A percentile compares a stretch with the other conserved stretches of the same genome.
Evolutionary conservation across 1,139 yeast genomes (phyloP).

Genomic region (Candida smagusa): DNA sequence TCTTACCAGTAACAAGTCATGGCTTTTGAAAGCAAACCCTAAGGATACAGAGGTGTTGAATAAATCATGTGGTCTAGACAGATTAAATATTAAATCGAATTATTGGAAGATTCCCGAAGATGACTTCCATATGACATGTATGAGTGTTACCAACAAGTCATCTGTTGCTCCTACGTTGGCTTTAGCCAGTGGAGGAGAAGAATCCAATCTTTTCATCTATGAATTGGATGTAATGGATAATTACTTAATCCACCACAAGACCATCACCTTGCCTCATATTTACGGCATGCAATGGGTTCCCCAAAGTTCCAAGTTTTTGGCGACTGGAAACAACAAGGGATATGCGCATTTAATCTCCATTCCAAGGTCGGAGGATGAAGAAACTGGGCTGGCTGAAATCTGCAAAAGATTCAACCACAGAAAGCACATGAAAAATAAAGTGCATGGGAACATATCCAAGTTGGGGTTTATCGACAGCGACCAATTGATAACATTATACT

Average conservation of each 20-base stretch:
- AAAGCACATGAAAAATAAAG: constrained; percentile 46
- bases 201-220: constrained; percentile 62
- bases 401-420: constrained; percentile 72
- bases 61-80: constrained; percentile 41
- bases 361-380: constrained; percentile 40
- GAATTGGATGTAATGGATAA: constrained; percentile 45
- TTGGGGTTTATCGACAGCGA: constrained; percentile 22
- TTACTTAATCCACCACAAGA: constrained; percentile 67
- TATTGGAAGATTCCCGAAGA: constrained; percentile 75
- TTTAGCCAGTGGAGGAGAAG: constrained; percentile 55
- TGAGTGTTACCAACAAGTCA: constrained; percentile 34
- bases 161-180: constrained; percentile 49
- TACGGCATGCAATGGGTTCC: constrained; percentile 66
- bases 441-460: constrained; percentile 21
- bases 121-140: constrained; percentile 53
- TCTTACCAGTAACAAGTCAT: constrained; percentile 12
- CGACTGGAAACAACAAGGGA: constrained; percentile 73
- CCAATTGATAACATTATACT: constrained; percentile 52
- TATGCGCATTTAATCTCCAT: constrained; percentile 63
- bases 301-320: constrained; percentile 32
- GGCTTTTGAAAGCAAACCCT: constrained; percentile 26
- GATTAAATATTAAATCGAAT: constrained; percentile 49
- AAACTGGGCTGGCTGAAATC: constrained; percentile 60
- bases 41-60: constrained; percentile 32
- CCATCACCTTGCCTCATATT: constrained; percentile 68